Percentiles rank a stretch among this genome's conserved stretches.
phyloP scores from a whole-genome alignment of 2,329 filamentous ascomycete species.

The Stachybotrys elegans region DNA sequence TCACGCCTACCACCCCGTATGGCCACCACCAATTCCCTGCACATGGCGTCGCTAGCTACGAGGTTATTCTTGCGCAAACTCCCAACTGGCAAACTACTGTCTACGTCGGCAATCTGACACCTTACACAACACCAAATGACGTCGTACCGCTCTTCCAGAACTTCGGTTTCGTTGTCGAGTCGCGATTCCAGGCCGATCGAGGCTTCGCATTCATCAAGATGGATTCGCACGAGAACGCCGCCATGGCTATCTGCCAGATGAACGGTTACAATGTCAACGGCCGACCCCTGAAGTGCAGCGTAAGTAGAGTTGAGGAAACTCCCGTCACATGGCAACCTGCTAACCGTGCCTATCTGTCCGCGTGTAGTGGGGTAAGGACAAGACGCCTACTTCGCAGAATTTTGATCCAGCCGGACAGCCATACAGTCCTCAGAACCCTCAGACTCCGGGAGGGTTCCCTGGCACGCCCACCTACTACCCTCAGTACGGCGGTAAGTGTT shows the following conservation, averaged over 20 bases:
- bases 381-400: constrained; percentile 68
- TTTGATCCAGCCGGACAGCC: constrained; percentile 75
- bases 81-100: constrained; percentile 97
- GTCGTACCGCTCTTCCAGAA: constrained; percentile 98
- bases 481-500: constrained; percentile 75
- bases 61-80: constrained; percentile 93
- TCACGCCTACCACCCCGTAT: constrained; percentile 94
- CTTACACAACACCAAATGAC: constrained; percentile 95
- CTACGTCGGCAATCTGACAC: constrained; percentile 96
- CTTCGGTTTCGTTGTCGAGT: constrained; percentile 96
- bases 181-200: constrained; percentile 94
- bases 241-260: constrained; percentile 96
- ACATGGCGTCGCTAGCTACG: constrained; percentile 93
- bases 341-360: constrained; percentile 12
- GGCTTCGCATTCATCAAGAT: constrained; percentile 99
- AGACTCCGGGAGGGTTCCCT: constrained; percentile 65
- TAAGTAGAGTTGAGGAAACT: too few species aligned
- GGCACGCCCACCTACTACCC: constrained; percentile 86
- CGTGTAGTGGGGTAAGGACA: constrained; percentile 94
- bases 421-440: constrained; percentile 69
- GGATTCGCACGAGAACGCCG: constrained; percentile 96
- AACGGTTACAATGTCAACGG: constrained; percentile 98
- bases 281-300: constrained; percentile 94
- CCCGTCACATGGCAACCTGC: constrained; percentile 1
- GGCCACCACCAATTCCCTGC: constrained; percentile 98